Percentiles rank a stretch among this genome's conserved stretches.
Evolutionary conservation across 345 rosid genomes (phyloP).

Genomic region (Aquilaria malaccensis): DNA sequence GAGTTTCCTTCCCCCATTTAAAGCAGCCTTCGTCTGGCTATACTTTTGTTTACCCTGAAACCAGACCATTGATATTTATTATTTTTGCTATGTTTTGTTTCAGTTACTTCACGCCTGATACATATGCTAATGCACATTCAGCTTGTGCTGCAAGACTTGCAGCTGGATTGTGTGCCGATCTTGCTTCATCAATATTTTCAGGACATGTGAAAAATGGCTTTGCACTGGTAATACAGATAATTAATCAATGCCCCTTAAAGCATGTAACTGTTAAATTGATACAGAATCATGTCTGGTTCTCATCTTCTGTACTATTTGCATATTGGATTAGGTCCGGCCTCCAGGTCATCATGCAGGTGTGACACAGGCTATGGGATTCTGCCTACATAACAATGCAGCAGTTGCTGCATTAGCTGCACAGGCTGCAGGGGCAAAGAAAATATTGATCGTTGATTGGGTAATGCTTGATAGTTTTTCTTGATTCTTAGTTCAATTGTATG

Average conservation of each 20-base stretch:
- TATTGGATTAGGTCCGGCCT: conserved; percentile 70
- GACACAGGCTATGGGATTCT: conserved; percentile 91
- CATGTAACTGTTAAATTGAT: no score
- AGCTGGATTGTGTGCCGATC: conserved; percentile 95
- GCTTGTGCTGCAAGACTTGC: conserved; percentile 98
- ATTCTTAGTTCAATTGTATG: conserved; percentile 11
- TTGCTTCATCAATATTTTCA: conserved; percentile 72
- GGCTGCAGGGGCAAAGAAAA: conserved; percentile 88
- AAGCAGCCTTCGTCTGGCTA: no score
- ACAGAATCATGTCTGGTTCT: neutral
- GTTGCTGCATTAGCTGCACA: conserved; percentile 90
- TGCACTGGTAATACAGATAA: conserved; percentile 66
- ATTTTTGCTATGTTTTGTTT: no score
- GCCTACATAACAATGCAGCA: conserved; percentile 99
- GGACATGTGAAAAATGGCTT: conserved; percentile 85
- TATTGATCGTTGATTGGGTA: conserved; percentile 97
- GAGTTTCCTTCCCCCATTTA: no score
- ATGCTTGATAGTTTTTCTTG: conserved; percentile 17
- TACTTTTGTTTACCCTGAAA: no score
- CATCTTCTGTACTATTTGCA: neutral
- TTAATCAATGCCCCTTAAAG: neutral
- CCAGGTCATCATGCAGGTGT: conserved; percentile 99
- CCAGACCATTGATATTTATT: no score
- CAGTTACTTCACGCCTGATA: conserved; percentile 97
- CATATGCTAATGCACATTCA: conserved; percentile 97